phyloP scores from a whole-genome alignment of 495 filamentous ascomycete species.

The Cudoniella acicularis region DNA sequence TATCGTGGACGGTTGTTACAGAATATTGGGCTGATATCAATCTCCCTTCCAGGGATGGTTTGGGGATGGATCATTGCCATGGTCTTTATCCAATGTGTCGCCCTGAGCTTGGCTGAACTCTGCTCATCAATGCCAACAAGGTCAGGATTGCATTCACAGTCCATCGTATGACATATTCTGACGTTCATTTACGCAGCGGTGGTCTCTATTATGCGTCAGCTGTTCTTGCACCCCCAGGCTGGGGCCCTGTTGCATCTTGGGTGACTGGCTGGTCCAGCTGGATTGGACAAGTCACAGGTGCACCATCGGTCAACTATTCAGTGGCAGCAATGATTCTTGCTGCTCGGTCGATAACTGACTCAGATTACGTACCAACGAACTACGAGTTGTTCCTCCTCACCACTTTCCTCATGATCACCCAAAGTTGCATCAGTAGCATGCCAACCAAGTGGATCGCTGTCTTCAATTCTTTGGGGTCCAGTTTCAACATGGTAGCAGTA shows the following conservation, averaged over 20 bases:
- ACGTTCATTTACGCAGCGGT: conserved; percentile 47
- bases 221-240: conserved; percentile 71
- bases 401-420: conserved; percentile 64
- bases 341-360: conserved; percentile 63
- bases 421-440: conserved; percentile 68
- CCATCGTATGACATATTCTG: conserved; percentile 40
- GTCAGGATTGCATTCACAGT: too few species aligned
- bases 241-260: conserved; percentile 73
- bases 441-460: conserved; percentile 70
- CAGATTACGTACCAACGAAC: conserved; percentile 56
- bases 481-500: conserved; percentile 69
- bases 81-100: conserved; percentile 72
- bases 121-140: conserved; percentile 68
- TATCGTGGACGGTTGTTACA: too few species aligned
- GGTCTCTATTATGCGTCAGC: conserved; percentile 78
- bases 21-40: too few species aligned
- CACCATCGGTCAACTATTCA: conserved; percentile 53
- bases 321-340: conserved; percentile 71
- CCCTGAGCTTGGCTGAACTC: conserved; percentile 63
- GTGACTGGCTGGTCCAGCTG: conserved; percentile 75
- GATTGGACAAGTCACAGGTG: conserved; percentile 65
- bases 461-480: conserved; percentile 73
- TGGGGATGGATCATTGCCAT: conserved; percentile 83
- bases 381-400: conserved; percentile 74
- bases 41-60: conserved; percentile 74